These are phyloP conservation scores for Cladobotryum protrusum DNA, from an alignment of 2,329 filamentous ascomycete species.

Conservation along the genomic window DNA sequence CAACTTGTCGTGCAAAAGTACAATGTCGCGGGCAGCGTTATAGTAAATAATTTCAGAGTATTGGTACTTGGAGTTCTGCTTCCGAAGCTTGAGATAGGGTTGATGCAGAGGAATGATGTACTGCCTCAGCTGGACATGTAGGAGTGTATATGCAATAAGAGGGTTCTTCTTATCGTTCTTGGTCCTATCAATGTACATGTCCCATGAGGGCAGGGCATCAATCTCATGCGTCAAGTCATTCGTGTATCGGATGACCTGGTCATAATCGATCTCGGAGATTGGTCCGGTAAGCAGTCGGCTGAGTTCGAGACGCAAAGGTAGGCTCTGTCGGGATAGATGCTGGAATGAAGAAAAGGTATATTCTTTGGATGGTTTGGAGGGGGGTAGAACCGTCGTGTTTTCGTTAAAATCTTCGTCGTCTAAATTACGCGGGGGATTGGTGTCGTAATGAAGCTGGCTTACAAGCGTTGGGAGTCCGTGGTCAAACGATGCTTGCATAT, in stretches of 20 bases:
- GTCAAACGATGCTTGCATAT: conserved; percentile 56
- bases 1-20: conserved; percentile 55
- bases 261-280: conserved; percentile 51
- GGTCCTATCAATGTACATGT: conserved; percentile 30
- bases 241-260: conserved; percentile 55
- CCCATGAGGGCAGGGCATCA: conserved; percentile 53
- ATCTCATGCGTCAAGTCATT: conserved; percentile 57
- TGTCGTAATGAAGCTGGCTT: conserved; percentile 50
- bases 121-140: conserved; percentile 55
- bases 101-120: conserved; percentile 58
- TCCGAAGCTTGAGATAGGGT: conserved; percentile 53
- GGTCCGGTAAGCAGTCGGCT: conserved; percentile 51
- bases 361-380: conserved; percentile 44
- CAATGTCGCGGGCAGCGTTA: conserved; percentile 55
- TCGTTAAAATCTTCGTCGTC: conserved; percentile 54
- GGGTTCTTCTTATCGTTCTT: conserved; percentile 44
- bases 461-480: conserved; percentile 53
- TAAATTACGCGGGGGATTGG: conserved; percentile 50
- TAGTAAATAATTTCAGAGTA: conserved; percentile 59
- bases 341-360: conserved; percentile 57
- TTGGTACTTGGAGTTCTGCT: conserved; percentile 55
- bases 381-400: conserved; percentile 43
- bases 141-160: conserved; percentile 51
- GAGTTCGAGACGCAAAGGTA: conserved; percentile 50
- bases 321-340: conserved; percentile 49